These are phyloP conservation scores for Chaetothyriales sp. DNA, from an alignment of 2,329 filamentous ascomycete species.

Conservation along the genomic window DNA sequence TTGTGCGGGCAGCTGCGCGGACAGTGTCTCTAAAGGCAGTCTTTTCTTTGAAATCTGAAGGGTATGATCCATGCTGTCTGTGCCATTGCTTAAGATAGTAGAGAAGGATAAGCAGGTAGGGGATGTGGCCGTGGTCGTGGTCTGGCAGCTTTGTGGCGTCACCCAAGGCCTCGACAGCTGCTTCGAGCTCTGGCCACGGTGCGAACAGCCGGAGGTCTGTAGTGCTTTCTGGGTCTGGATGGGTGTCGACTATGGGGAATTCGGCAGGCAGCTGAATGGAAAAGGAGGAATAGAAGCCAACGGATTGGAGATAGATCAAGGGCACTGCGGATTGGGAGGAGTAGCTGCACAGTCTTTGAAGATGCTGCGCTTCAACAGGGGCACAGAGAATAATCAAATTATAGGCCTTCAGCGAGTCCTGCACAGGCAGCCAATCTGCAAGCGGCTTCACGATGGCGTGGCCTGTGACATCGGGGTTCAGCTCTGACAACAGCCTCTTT, in stretches of 20 bases:
- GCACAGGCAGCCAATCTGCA: conserved; percentile 25
- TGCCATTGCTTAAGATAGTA: conserved; percentile 77
- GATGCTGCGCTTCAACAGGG: conserved; percentile 41
- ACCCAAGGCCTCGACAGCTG: conserved; percentile 51
- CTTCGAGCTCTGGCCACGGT: conserved; percentile 70
- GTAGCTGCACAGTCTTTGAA: conserved; percentile 38
- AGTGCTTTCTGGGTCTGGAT: conserved; percentile 74
- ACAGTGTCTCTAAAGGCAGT: conserved; percentile 64
- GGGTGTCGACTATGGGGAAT: conserved; percentile 89
- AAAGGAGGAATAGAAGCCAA: conserved; percentile 85
- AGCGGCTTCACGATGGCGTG: conserved; percentile 43
- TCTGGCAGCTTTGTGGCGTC: conserved; percentile 57
- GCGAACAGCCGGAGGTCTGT: conserved; percentile 71
- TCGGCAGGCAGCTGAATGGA: conserved; percentile 62
- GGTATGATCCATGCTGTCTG: conserved; percentile 52
- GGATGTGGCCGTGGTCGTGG: conserved; percentile 82
- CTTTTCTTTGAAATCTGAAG: conserved; percentile 72
- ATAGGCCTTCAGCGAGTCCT: conserved; percentile 33
- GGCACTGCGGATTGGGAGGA: conserved; percentile 51
- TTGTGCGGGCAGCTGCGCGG: conserved; percentile 50
- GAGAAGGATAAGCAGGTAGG: conserved; percentile 70
- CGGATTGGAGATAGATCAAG: conserved; percentile 69
- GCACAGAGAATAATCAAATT: conserved; percentile 49
- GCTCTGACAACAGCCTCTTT: conserved; percentile 62
- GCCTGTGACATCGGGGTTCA: conserved; percentile 85